These are phyloP conservation scores for Fraxinus sp. DNA, from an alignment of 305 asterid species.

Conservation along the genomic window DNA sequence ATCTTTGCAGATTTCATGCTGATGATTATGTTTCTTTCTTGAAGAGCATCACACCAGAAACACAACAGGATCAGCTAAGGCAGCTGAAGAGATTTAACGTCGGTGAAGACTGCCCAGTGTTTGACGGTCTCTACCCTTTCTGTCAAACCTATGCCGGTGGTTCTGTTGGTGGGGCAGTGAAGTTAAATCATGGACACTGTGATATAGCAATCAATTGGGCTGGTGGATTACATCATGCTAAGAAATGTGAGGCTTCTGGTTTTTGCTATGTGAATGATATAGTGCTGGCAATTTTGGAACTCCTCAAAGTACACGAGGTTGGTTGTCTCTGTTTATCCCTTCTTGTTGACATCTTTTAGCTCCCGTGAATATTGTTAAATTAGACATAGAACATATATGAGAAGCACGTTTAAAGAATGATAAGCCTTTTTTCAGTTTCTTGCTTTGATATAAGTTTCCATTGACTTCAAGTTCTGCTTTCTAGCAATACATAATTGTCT, in stretches of 20 bases:
- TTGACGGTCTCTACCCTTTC: background rate
- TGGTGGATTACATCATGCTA: conserved; percentile 63
- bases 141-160: conserved; percentile 70
- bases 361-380: background rate
- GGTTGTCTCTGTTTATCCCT: conserved; percentile 1
- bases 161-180: conserved; percentile 62
- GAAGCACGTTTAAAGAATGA: background rate
- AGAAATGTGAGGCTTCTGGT: conserved; percentile 63
- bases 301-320: conserved; percentile 57
- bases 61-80: background rate
- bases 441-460: background rate
- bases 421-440: conserved; percentile 8
- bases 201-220: conserved; percentile 64
- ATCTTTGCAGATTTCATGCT: background rate
- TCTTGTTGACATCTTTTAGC: background rate
- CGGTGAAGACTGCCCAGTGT: background rate
- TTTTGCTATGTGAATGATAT: conserved; percentile 62
- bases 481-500: background rate
- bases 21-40: background rate
- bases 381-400: background rate
- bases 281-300: conserved; percentile 60
- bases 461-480: background rate
- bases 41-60: background rate
- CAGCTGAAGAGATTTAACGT: background rate
- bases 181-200: conserved; percentile 56